phyloP scores from a whole-genome alignment of 202 grass and related monocot species.

The Eragrostis tef region DNA sequence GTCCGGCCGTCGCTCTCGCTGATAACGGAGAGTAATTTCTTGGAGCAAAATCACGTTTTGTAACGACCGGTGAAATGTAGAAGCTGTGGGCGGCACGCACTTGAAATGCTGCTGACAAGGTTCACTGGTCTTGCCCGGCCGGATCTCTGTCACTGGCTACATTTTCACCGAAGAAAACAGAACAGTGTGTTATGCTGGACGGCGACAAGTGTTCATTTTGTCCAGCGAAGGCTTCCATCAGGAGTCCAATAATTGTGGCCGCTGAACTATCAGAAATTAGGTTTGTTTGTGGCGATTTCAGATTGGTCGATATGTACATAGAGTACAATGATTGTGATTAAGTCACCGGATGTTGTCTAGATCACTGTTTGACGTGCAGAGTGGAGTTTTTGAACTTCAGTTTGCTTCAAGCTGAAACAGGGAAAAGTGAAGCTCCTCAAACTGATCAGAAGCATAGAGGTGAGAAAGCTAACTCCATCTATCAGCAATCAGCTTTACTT shows the following conservation, averaged over 20 bases:
- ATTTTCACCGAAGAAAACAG: not conserved
- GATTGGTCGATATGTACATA: not conserved
- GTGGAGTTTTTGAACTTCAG: not conserved
- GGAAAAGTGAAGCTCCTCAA: no score
- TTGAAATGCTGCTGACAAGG: not conserved
- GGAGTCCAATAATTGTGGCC: not conserved
- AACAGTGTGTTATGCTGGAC: not conserved
- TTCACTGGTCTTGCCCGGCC: not conserved
- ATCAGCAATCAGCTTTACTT: not conserved
- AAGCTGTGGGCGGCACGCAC: not conserved
- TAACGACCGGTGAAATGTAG: not conserved
- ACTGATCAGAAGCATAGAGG: not conserved
- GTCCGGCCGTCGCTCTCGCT: conserved; percentile 6
- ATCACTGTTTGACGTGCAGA: not conserved
- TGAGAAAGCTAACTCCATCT: not conserved
- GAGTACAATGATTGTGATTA: not conserved
- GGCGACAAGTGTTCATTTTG: not conserved
- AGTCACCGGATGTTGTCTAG: not conserved
- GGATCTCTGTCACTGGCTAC: not conserved
- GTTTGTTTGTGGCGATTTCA: not conserved
- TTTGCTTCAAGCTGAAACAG: not conserved
- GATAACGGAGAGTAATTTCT: not conserved
- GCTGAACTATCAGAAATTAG: not conserved
- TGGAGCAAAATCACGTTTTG: conserved; percentile 3
- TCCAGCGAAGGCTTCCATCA: not conserved